phyloP scores from a whole-genome alignment of 169 alveolate genomes.

The Eimeria nieschulzi region DNA sequence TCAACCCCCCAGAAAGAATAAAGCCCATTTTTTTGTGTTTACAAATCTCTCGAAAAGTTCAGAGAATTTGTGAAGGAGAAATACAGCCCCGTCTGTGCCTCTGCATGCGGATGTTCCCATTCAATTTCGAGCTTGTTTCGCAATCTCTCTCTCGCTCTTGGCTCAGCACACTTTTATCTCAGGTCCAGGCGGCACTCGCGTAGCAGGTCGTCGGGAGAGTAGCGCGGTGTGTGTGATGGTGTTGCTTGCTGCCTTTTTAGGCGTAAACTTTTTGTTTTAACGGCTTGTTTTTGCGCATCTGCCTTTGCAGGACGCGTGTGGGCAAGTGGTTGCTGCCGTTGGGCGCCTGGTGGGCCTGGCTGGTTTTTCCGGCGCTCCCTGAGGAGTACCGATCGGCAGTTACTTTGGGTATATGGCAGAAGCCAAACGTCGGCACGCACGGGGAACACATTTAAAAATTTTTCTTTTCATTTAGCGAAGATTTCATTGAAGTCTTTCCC shows the following conservation, averaged over 20 bases:
- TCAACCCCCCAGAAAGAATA: too few relatives aligned
- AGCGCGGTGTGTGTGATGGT: too few relatives aligned
- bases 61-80: neutral
- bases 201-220: too few relatives aligned
- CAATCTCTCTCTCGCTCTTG: too few relatives aligned
- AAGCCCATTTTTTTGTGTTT: neutral
- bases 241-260: too few relatives aligned
- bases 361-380: conserved; percentile 73
- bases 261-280: neutral
- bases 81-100: neutral
- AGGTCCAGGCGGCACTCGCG: too few relatives aligned
- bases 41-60: neutral
- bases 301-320: conserved; percentile 66
- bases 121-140: too few relatives aligned
- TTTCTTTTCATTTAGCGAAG: too few relatives aligned
- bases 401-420: conserved; percentile 70
- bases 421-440: conserved; percentile 70
- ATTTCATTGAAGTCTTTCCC: too few relatives aligned
- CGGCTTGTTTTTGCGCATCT: neutral
- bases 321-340: conserved; percentile 67
- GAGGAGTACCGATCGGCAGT: conserved; percentile 54
- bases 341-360: conserved; percentile 67
- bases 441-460: neutral
- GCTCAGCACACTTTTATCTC: too few relatives aligned
- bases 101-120: too few relatives aligned